phyloP scores from a whole-genome alignment of 495 filamentous ascomycete genomes.

The Xylaria longipes region DNA sequence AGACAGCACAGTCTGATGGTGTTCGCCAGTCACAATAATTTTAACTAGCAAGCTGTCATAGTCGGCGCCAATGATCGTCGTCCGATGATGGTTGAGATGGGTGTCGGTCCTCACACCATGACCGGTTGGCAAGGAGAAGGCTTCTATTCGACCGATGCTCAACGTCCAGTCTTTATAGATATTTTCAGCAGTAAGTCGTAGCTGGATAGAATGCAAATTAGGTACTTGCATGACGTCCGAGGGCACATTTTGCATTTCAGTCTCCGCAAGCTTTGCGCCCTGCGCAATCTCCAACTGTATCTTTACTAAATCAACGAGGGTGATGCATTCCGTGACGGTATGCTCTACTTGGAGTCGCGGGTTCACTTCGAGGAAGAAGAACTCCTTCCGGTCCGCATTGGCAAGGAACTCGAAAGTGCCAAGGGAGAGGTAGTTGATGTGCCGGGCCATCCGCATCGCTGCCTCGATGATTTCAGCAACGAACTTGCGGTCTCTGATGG shows the following conservation, averaged over 20 bases:
- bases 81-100: constrained; percentile 49
- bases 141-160: constrained; percentile 63
- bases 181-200: constrained; percentile 65
- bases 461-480: constrained; percentile 45
- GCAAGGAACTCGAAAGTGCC: constrained; percentile 70
- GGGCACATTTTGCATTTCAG: constrained; percentile 45
- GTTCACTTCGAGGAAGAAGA: constrained; percentile 72
- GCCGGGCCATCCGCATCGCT: constrained; percentile 52
- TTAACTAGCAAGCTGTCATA: constrained; percentile 69
- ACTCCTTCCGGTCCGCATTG: constrained; percentile 56
- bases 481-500: constrained; percentile 36
- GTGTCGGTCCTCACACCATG: constrained; percentile 65
- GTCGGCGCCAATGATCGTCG: constrained; percentile 57
- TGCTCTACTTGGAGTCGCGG: constrained; percentile 71
- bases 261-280: constrained; percentile 50
- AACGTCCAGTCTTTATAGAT: constrained; percentile 58
- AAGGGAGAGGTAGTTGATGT: constrained; percentile 61
- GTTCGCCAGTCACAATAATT: constrained; percentile 62
- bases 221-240: constrained; percentile 42
- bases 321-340: constrained; percentile 65
- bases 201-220: constrained; percentile 56
- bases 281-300: constrained; percentile 63
- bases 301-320: constrained; percentile 62
- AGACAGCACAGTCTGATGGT: constrained; percentile 55
- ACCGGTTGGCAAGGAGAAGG: constrained; percentile 60